Conservation (phyloP, 2,329 filamentous ascomycete genomes). For the Sporothrix sp. region DNA sequence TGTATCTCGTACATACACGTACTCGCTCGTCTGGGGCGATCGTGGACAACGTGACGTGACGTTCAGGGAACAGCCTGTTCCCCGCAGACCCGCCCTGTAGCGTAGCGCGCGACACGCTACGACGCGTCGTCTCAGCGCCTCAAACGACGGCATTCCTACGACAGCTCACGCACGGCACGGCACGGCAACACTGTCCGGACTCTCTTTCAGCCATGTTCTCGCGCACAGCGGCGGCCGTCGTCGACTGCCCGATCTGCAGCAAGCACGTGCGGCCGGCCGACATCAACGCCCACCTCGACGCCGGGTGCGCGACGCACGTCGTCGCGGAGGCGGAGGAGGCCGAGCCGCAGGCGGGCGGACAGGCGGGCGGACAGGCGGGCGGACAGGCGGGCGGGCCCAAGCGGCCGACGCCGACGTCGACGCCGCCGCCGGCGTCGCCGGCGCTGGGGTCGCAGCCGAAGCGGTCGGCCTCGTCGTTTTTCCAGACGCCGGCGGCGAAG, state of each 20-base stretch:
- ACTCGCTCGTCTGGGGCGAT: too few relatives aligned
- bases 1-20: too few relatives aligned
- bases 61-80: too few relatives aligned
- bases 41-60: too few relatives aligned
- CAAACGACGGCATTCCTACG: not conserved
- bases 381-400: not conserved
- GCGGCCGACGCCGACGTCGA: conserved; percentile 25
- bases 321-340: conserved; percentile 40
- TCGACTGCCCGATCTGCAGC: conserved; percentile 74
- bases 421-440: conserved; percentile 25
- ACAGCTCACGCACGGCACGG: not conserved
- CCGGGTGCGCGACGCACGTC: conserved; percentile 56
- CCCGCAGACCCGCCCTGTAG: too few relatives aligned
- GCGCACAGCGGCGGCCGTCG: conserved; percentile 28
- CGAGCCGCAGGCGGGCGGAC: not conserved
- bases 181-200: too few relatives aligned
- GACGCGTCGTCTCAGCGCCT: not conserved
- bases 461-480: conserved; percentile 46
- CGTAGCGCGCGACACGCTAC: conserved; percentile 1
- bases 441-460: conserved; percentile 35
- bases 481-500: conserved; percentile 51
- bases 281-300: conserved; percentile 90
- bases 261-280: conserved; percentile 59
- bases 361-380: too few relatives aligned
- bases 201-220: conserved; percentile 8